Percentiles rank a stretch among this genome's conserved stretches.
Evolutionary conservation across 768 basidiomycete genomes (phyloP).

Genomic region (Macrocybe gigantea): DNA sequence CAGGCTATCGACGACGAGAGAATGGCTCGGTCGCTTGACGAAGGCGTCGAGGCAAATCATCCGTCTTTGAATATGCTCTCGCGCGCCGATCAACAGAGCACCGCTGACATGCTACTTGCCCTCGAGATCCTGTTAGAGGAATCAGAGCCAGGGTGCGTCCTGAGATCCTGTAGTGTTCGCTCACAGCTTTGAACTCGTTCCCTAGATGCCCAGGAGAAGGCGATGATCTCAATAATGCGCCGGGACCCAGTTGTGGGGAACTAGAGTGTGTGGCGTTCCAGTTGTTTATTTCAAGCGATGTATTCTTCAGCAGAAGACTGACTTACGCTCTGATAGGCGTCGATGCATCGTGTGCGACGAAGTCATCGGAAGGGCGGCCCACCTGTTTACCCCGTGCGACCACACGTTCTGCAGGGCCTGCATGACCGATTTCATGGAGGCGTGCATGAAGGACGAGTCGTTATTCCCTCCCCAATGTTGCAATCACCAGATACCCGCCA

Average conservation of each 20-base stretch:
- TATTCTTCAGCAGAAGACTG: background rate
- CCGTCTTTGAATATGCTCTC: conserved; percentile 6
- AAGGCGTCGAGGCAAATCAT: conserved; percentile 10
- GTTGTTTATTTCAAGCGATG: background rate
- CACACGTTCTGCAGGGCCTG: background rate
- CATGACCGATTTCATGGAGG: background rate
- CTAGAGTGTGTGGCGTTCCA: background rate
- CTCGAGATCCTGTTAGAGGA: conserved; percentile 9
- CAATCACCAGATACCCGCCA: background rate
- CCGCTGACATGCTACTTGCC: conserved; percentile 13
- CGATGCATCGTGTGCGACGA: background rate
- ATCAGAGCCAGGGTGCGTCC: conserved; percentile 7
- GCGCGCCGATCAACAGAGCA: conserved; percentile 9
- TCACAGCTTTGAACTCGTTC: background rate
- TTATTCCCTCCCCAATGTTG: background rate
- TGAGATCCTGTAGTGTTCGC: conserved; percentile 7
- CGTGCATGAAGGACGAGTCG: background rate
- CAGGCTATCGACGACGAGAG: conserved; percentile 6
- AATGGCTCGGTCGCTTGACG: conserved; percentile 12
- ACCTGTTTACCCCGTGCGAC: background rate
- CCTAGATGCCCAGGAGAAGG: background rate
- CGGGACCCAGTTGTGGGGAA: background rate
- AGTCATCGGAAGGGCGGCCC: background rate
- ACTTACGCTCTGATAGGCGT: background rate
- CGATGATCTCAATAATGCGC: background rate